Evolutionary conservation across 768 basidiomycete species (phyloP), one percentile per base, ranked within the genome.

Genomic region (Phanerodontia chrysosporium): DNA sequence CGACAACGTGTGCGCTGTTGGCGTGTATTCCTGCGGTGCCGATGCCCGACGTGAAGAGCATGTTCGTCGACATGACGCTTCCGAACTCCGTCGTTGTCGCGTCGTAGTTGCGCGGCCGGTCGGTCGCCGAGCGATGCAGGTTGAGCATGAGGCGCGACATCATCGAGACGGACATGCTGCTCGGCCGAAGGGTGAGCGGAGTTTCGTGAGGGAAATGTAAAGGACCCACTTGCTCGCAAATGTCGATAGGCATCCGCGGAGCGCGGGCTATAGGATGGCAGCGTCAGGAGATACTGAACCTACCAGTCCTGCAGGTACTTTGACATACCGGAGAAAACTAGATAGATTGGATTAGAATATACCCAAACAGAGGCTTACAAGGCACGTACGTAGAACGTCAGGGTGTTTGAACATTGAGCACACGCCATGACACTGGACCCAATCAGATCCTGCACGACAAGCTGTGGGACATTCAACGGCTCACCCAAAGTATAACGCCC

Each of bases 401-500:
- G 39, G 25, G 77, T 77, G 62, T 83, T 84, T 18, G 78, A 68
- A 14, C 82, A 62, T 62, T 81, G 82, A 12, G 77, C 78, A 3
- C 78, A 56, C 1, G 75, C 80, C 80, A 84, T 83, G 30, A 80
- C 74, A 54, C 45, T 42, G 44, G 12, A 51, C n/a, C 30, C 14
- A 60, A 80, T 51, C 49, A 51, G 49, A 2, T 4, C 7, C 5
- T 51, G 9, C 32, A 27, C 49, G 12, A 18, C 16, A 10, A 18
- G 7, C 14, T 8, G 12, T 28, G 6, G 6, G 25, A 6, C 25
- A 24, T 39, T 24, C 8, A 42, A 10, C 24, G 42, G 32, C 71
- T 22, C 60, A 84, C 83, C 74, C 80, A 61, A 81, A 84, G 65
- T 83, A 85, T 25, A 84, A 66, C 1, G 80, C 78, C 54, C 83